Evolutionary conservation across 495 filamentous ascomycete species (phyloP).

Genomic region (Immersiella caudata): DNA sequence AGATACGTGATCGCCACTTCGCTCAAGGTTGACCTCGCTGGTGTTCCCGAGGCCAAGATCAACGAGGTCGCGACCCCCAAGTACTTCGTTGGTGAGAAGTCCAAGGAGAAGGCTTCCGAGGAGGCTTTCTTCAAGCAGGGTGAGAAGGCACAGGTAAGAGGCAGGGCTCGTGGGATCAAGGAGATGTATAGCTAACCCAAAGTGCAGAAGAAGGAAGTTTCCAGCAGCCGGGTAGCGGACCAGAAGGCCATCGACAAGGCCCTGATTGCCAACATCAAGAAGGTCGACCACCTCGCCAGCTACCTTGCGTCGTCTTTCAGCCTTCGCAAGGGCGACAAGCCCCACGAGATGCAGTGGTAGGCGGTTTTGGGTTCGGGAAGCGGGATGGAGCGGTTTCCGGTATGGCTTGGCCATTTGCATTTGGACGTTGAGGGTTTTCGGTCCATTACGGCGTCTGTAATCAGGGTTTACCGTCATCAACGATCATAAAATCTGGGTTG

Average conservation of each 20-base stretch:
- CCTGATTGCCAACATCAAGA: conserved; percentile 89
- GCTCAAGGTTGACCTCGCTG: conserved; percentile 80
- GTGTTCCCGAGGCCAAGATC: conserved; percentile 78
- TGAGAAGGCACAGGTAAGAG: conserved; percentile 90
- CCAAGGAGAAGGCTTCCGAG: conserved; percentile 83
- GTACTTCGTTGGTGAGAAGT: conserved; percentile 97
- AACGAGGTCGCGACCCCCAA: conserved; percentile 80
- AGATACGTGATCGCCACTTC: conserved; percentile 99
- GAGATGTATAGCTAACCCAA: conserved; percentile 33
- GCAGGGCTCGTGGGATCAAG: background rate
- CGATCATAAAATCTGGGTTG: conserved; percentile 42
- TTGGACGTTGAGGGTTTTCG: conserved; percentile 59
- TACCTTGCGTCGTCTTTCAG: conserved; percentile 94
- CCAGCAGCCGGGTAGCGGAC: conserved; percentile 86
- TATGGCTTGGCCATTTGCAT: conserved; percentile 60
- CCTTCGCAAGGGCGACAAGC: conserved; percentile 96
- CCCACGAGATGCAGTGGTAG: conserved; percentile 96
- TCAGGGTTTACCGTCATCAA: conserved; percentile 60
- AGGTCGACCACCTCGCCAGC: conserved; percentile 82
- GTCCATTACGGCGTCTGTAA: conserved; percentile 63
- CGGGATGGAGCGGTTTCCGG: conserved; percentile 48
- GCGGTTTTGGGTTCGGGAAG: conserved; percentile 34
- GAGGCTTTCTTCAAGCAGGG: conserved; percentile 99
- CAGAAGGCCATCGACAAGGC: conserved; percentile 98
- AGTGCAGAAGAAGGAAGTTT: conserved; percentile 90